Percentiles rank a stretch among this genome's conserved stretches.
These are phyloP conservation scores for Eremochloa ophiuroides DNA, from an alignment of 176 grass and related monocot species.

Conservation along the genomic window DNA sequence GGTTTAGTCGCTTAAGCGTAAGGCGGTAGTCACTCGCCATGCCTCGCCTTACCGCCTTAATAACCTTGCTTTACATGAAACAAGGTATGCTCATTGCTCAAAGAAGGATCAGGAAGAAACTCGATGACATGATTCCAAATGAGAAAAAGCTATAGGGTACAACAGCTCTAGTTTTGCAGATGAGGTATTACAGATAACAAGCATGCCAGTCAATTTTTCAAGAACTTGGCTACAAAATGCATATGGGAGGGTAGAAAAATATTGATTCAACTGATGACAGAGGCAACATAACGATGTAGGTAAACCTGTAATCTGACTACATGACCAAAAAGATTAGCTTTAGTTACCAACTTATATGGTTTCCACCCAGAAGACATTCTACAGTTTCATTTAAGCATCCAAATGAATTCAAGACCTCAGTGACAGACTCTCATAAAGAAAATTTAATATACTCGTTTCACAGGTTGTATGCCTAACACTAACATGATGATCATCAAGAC, in stretches of 20 bases:
- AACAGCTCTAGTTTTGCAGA: not conserved
- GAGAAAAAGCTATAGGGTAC: not conserved
- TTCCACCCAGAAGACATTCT: not conserved
- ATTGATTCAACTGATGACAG: not conserved
- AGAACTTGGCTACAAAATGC: not conserved
- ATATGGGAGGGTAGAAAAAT: not conserved
- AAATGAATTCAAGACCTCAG: not conserved
- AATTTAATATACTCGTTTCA: not conserved
- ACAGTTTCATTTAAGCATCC: not conserved
- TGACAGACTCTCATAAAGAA: not conserved
- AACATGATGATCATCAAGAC: not conserved
- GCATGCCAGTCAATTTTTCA: not conserved
- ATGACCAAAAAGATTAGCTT: not conserved
- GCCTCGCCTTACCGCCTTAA: too few relatives aligned
- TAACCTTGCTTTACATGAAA: too few relatives aligned
- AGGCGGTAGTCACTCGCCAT: too few relatives aligned
- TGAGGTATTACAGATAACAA: not conserved
- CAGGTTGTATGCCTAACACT: not conserved
- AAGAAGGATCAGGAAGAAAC: not conserved
- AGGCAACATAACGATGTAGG: not conserved
- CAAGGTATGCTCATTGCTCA: too few relatives aligned
- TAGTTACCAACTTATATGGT: not conserved
- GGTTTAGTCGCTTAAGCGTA: too few relatives aligned
- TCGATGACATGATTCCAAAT: not conserved
- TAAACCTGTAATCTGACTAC: conserved; percentile 4